Evolutionary conservation across 768 basidiomycete genomes (phyloP), one percentile per base, ranked within the genome.

Genomic region (Peribolospora kevripleyi): DNA sequence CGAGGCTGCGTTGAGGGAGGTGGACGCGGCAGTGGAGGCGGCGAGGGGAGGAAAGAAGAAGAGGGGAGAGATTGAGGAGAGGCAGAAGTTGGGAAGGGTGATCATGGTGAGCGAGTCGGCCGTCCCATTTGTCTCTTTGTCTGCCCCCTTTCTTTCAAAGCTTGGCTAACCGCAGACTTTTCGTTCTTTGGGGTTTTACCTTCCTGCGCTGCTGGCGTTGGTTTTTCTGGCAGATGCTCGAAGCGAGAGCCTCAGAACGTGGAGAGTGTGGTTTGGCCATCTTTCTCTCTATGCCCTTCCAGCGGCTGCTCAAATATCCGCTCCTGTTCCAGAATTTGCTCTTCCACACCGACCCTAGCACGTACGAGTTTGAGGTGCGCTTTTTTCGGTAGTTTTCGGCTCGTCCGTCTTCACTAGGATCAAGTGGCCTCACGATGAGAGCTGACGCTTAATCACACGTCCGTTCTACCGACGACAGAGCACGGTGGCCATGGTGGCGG

Each of bases 301-400:
- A 97, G 65, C 78, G 91, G 46, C 72, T 98, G 42, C 77, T 93
- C 65, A 97, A 97, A 67, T 93, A 97, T 67, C 93, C 93, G 4
- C 75, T 98, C 42, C 76, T 98, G 50, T 95, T 97, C 70, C 93
- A 98, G 69, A 95, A 93, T 66, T 75, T 95, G 11, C 77, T 97
- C 54, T 95, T 82, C 70, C 85, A 88, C 69, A 93, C 91, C 13
- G 93, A 98, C 62, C 88, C 93, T 2, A 88, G 85, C 59, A 87
- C 90, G 3, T 88, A 82, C 63, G 93, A 98, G 69, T 98, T 93
- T 65, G 93, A 98, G 67, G 55, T 25, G 64, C 65, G 38, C 25
- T 25, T 25, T 25, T 25, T 25, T 25, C 25, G 25, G 25, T 25
- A 25, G 25, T 25, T 25, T 25, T 25, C 25, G 25, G 25, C 25